Conservation (phyloP, 768 basidiomycete species). For the Chiua virens region DNA sequence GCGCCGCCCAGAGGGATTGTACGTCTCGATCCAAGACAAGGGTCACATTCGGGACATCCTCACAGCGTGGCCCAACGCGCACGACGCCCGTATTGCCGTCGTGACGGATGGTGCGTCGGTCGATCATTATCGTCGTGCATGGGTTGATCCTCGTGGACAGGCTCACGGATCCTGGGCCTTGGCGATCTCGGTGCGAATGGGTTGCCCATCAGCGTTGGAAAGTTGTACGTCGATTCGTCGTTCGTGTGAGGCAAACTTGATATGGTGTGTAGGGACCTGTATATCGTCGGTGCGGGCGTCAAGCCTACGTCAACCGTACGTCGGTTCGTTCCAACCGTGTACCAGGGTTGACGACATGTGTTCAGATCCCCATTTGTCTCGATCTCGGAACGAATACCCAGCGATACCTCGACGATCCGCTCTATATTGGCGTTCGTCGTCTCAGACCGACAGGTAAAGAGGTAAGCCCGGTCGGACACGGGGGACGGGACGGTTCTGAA, state of each 20-base stretch:
- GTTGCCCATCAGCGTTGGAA: conserved; percentile 64
- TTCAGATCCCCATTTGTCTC: conserved; percentile 60
- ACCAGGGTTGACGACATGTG: not conserved
- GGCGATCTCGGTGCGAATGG: conserved; percentile 45
- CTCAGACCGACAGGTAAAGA: conserved; percentile 47
- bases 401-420: conserved; percentile 63
- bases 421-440: conserved; percentile 71
- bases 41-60: conserved; percentile 61
- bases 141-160: conserved; percentile 25
- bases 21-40: conserved; percentile 65
- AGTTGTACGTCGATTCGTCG: conserved; percentile 49
- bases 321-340: not conserved
- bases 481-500: not conserved
- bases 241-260: not conserved
- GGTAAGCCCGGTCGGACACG: conserved; percentile 28
- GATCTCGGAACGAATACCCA: conserved; percentile 80
- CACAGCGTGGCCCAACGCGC: conserved; percentile 46
- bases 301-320: conserved; percentile 46
- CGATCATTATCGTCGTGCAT: not conserved
- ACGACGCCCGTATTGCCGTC: conserved; percentile 62
- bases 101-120: conserved; percentile 64
- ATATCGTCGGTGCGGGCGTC: conserved; percentile 71
- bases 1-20: conserved; percentile 59
- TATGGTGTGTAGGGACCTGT: conserved; percentile 48
- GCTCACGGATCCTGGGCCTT: conserved; percentile 73